Percentiles rank a stretch among this genome's conserved stretches.
These are phyloP conservation scores for Arxiozyma heterogenica DNA, from an alignment of 1,139 yeast genomes.

Conservation along the genomic window DNA sequence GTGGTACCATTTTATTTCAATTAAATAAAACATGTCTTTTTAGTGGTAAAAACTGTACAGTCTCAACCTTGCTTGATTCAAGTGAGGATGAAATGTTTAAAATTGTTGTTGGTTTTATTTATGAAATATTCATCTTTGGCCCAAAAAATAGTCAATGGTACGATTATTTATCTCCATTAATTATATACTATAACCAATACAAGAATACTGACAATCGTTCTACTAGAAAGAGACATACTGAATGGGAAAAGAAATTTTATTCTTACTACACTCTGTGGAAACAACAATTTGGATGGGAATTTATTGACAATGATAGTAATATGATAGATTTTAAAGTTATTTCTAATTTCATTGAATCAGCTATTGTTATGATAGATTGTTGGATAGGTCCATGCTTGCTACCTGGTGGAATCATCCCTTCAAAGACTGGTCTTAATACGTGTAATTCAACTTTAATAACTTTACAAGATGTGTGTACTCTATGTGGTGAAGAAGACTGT, in stretches of 20 bases:
- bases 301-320: not conserved
- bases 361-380: constrained; percentile 57
- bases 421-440: not conserved
- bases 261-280: constrained; percentile 14
- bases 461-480: constrained; percentile 57
- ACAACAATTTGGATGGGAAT: constrained; percentile 15
- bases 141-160: constrained; percentile 1
- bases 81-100: constrained; percentile 57
- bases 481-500: constrained; percentile 64
- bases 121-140: constrained; percentile 45
- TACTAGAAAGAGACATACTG: not conserved
- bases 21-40: constrained; percentile 1
- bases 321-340: not conserved
- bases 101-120: constrained; percentile 58
- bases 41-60: constrained; percentile 1
- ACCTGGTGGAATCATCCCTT: constrained; percentile 1
- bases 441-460: constrained; percentile 44
- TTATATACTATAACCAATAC: not conserved
- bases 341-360: constrained; percentile 62
- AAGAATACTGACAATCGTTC: too few species aligned
- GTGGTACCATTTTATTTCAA: not conserved
- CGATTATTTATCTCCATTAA: not conserved
- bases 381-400: constrained; percentile 36
- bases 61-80: constrained; percentile 41
- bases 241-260: constrained; percentile 1